phyloP scores from a whole-genome alignment of 2,329 filamentous ascomycete genomes.

The Exophiala lecanii-corni region DNA sequence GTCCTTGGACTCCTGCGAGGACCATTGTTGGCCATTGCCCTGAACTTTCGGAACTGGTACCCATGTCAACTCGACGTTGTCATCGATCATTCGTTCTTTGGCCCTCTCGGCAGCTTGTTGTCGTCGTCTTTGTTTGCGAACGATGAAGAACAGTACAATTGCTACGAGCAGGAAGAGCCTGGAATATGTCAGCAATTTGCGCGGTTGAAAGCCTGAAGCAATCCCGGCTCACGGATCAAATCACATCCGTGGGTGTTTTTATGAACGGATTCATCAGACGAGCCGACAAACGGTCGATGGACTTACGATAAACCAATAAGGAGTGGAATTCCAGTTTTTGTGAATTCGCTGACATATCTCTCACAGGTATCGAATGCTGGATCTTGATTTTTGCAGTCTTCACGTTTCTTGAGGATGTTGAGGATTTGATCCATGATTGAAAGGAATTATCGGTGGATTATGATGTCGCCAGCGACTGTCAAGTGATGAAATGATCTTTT shows the following conservation, averaged over 20 bases:
- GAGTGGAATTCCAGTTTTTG: constrained; percentile 1
- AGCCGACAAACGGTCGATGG: not conserved
- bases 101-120: not conserved
- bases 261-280: no score
- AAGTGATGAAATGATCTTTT: no score
- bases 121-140: not conserved
- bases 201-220: no score
- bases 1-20: not conserved
- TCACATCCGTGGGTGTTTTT: no score
- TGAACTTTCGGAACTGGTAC: not conserved
- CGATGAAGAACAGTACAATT: constrained; percentile 1
- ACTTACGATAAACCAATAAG: constrained; percentile 4
- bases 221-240: no score
- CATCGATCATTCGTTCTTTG: constrained; percentile 2
- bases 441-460: no score
- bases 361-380: not conserved
- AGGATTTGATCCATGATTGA: not conserved
- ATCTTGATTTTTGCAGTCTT: constrained; percentile 1
- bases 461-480: no score
- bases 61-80: constrained; percentile 3
- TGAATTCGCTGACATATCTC: constrained; percentile 3
- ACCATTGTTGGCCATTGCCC: not conserved
- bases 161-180: not conserved
- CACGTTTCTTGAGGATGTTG: not conserved
- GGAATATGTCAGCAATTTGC: not conserved